Base-by-base conservation (phyloP, 2,329 filamentous ascomycete genomes). In the Pestalotiopsis sp. region DNA sequence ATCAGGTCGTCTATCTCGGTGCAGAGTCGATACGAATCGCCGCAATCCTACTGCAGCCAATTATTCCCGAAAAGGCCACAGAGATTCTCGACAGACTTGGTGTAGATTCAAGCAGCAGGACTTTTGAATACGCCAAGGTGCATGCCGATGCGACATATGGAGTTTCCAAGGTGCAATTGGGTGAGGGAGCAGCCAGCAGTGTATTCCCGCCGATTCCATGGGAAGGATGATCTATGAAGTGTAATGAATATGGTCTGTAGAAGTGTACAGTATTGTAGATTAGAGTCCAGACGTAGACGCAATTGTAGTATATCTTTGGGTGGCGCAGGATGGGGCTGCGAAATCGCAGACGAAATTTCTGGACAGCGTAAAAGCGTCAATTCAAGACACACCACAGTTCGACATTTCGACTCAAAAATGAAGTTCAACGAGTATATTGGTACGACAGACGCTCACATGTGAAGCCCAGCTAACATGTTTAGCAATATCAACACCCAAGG, bases 21-120 rank as follows among this genome's bases (percentile, higher is more conserved):
- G 88, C 91, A 9, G 96, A 99, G 80, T 88, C 92, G 4, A 78
- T 98, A 61, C 91, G 96, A 49, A 89, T 98, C 27, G 84, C 86
- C 0, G 93, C 91, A 14, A 97, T 99, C 73, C 83, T 98, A 61
- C 83, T 99, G 59, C 95, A 97, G 79, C 94, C 96, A 1, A 93
- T 95, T 76, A 97, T 99, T 87, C 96, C 96, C 0, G 85, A 83
- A 56, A 97, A 97, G 79, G 88, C 93, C 61, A 80, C 81, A 12
- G 83, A 89, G 72, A 80, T 98, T 40, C 86, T 99, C 0, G 92
- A 97, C 77, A 87, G 91, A 75, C 83, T 99, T 9, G 91, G 92
- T 1, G 94, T 99, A 4, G 81, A 83, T 3, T 78, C 83, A 9
- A 84, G 87, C 11, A 87, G 87, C 66, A 86, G 95, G 68, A 87